A percentile compares a stretch with the other conserved stretches of the same genome.
phyloP scores from a whole-genome alignment of 495 filamentous ascomycete genomes.

The Xylaria acuta region DNA sequence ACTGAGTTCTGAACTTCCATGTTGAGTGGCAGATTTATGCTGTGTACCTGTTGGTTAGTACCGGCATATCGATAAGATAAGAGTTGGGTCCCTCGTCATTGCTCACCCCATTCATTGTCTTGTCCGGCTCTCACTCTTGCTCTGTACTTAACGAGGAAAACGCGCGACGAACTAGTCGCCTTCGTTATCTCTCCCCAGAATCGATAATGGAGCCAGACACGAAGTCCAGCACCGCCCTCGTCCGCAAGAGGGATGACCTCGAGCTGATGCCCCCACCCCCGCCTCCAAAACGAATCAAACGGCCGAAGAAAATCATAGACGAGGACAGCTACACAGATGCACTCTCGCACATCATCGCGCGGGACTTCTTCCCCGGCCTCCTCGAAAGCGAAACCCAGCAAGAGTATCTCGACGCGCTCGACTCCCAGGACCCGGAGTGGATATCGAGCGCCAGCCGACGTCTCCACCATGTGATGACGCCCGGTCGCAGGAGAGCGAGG shows the following conservation, averaged over 20 bases:
- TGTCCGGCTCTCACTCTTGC: background rate
- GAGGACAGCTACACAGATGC: constrained; percentile 93
- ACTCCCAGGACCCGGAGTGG: constrained; percentile 83
- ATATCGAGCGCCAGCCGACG: constrained; percentile 78
- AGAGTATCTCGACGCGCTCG: constrained; percentile 90
- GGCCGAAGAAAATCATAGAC: constrained; percentile 86
- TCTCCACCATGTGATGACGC: constrained; percentile 83
- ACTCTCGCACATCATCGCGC: constrained; percentile 91
- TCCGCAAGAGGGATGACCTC: constrained; percentile 68
- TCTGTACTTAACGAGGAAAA: background rate
- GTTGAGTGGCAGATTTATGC: no score
- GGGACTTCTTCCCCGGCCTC: constrained; percentile 95
- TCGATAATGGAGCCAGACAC: constrained; percentile 40
- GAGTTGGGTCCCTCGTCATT: constrained; percentile 5
- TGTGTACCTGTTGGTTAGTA: background rate
- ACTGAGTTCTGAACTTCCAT: no score
- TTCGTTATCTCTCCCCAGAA: background rate
- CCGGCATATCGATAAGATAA: constrained; percentile 8
- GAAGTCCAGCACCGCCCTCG: constrained; percentile 53
- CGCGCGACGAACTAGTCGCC: background rate
- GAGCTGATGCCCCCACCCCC: constrained; percentile 92
- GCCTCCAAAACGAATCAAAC: constrained; percentile 88
- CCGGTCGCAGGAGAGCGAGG: constrained; percentile 60
- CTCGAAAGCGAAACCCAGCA: constrained; percentile 84
- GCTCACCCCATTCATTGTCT: background rate